Evolutionary conservation across 2,329 filamentous ascomycete species (phyloP), one percentile per base, ranked within the genome.

Genomic region (Apiospora koreana): DNA sequence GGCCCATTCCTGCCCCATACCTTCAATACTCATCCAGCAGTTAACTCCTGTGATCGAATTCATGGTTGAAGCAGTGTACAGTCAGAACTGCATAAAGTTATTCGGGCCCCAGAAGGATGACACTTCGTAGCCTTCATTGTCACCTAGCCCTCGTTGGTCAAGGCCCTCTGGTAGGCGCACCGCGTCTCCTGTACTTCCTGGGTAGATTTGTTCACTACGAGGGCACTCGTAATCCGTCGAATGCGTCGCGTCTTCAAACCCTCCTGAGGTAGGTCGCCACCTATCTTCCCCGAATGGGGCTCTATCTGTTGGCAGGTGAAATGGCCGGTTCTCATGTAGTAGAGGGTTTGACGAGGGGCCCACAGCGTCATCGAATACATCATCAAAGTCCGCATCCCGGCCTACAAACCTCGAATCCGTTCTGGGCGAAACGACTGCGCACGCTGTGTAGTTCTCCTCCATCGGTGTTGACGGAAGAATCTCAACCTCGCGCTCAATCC

Each of bases 51-150:
- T 58, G 28, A n/a, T 21, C 16, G 28, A 12, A 35, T 18, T 1
- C 21, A 10, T 14, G 10, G 14, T n/a, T 9, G 21, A 6, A n/a
- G 54, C 31, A 62, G 25, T 54, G 35, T 23, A 12, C 18, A 6
- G 18, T 77, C 67, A 79, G 31, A 75, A 74, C 35, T 72, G 70
- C 18, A 73, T 73, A 43, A 81, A 81, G 41, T 76, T 75, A 71
- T 84, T 84, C 21, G 82, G 83, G 43, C 79, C 76, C 83, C 83
- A 85, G 72, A 84, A 85, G 12, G 70, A 74, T 42, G 74, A 71
- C 79, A 82, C 80, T 58, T 81, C 79, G 43, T 72, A 65, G 65
- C 62, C 69, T 18, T 78, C 76, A 28, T 74, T 70, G 65, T 72
- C 74, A 54, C 31, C 21, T 23, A 14, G 64, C 16, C 12, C 38